Percentiles rank a stretch among this genome's conserved stretches.
phyloP scores from a whole-genome alignment of 179 eudicot species.

The Camellia oleifera region DNA sequence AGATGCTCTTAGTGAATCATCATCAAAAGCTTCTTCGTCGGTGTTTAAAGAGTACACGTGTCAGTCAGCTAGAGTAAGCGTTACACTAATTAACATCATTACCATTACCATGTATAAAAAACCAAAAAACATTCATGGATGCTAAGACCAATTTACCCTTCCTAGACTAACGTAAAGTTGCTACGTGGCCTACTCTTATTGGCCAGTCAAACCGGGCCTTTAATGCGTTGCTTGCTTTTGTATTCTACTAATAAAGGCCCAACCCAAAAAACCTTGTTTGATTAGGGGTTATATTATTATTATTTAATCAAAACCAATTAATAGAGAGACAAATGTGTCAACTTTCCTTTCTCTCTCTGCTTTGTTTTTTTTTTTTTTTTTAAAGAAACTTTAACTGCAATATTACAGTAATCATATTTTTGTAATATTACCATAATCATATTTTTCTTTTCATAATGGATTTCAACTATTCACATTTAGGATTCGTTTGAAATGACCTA shows the following conservation, averaged over 20 bases:
- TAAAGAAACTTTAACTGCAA: too few relatives aligned
- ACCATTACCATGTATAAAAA: background rate
- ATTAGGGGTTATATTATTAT: background rate
- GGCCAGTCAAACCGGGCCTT: slow-evolving; percentile 4
- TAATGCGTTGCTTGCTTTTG: background rate
- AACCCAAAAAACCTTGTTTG: background rate
- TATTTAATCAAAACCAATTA: background rate
- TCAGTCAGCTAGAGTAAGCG: background rate
- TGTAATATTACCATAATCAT: too few relatives aligned
- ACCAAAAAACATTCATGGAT: background rate
- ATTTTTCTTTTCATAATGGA: too few relatives aligned
- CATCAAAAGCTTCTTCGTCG: too few relatives aligned
- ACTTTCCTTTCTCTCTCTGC: background rate
- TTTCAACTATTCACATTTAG: too few relatives aligned
- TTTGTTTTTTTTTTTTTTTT: too few relatives aligned
- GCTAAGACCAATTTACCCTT: background rate
- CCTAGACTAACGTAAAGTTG: background rate
- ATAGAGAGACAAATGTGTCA: background rate
- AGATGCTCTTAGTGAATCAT: too few relatives aligned
- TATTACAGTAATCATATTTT: too few relatives aligned
- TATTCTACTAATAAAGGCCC: background rate
- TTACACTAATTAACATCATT: background rate
- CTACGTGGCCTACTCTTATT: background rate
- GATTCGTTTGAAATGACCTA: too few relatives aligned
- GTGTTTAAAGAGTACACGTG: background rate